Evolutionary conservation across 164 flowering plant species (phyloP).

Genomic region (Tetrastigma voinierianum): DNA sequence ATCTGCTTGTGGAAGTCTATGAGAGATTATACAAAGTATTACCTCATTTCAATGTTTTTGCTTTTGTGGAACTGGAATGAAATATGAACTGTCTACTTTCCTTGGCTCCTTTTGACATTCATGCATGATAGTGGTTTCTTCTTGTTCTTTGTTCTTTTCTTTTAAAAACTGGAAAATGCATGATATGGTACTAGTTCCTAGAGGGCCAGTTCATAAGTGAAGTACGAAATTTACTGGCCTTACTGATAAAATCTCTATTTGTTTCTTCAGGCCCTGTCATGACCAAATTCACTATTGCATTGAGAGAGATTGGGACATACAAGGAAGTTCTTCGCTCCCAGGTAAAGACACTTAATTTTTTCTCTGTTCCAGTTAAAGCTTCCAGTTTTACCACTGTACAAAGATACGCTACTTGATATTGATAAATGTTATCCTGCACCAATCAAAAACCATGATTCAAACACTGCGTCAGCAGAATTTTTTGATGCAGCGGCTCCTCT

Average conservation of each 20-base stretch:
- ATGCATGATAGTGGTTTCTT: background rate
- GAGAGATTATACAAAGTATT: too few relatives aligned
- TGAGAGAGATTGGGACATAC: conserved; percentile 97
- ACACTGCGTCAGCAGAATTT: too few relatives aligned
- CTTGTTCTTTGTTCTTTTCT: too few relatives aligned
- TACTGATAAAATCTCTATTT: conserved; percentile 2
- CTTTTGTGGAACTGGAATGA: background rate
- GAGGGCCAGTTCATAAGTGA: background rate
- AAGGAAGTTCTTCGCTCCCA: conserved; percentile 94
- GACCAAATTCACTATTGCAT: conserved; percentile 93
- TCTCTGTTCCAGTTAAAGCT: background rate
- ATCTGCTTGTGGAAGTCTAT: too few relatives aligned
- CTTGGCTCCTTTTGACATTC: background rate
- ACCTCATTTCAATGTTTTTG: too few relatives aligned
- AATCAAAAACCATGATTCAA: too few relatives aligned
- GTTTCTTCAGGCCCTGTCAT: conserved; percentile 74
- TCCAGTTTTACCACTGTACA: background rate
- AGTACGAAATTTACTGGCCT: background rate
- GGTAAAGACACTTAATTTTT: conserved; percentile 34
- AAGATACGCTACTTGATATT: too few relatives aligned
- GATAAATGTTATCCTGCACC: too few relatives aligned
- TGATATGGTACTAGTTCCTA: background rate
- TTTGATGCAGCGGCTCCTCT: too few relatives aligned
- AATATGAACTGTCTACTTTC: background rate
- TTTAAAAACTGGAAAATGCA: background rate